Base-by-base conservation (phyloP, 495 filamentous ascomycete genomes). In the Penicillium turbatum region DNA sequence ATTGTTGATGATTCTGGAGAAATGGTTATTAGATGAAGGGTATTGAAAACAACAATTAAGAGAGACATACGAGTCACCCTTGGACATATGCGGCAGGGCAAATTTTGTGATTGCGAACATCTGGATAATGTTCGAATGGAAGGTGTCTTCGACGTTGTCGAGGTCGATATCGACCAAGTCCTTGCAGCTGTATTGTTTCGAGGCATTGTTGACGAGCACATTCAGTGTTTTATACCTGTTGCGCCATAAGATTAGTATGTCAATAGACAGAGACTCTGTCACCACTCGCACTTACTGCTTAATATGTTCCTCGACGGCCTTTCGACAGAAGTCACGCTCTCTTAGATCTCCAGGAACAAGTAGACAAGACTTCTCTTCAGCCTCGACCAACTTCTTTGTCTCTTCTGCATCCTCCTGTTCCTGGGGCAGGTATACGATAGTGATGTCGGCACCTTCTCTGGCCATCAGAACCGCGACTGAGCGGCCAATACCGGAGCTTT, bases 101-200 rank as follows among this genome's bases (percentile, higher is more conserved):
- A 70, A 84, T 61, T 86, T 86, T 7, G 79, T 77, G 51, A 85
- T 65, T 19, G 82, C 80, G 56, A 86, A 80, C 74, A 86, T 82
- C 56, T 78, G 74, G 32, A 85, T 60, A 41, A 86, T 76, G 43
- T 88, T 86, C 48, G 66, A 74, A 15, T 74, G 70, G 71, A 83
- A 87, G 0, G 72, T 73, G 46, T 74, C 73, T 46, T 78, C 72
- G 10, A 81, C 77, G 12, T 67, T 64, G 30, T 77, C 71, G 21
- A 82, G 65, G 54, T 80, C 69, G 32, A 81, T 84, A 1, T 84
- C 68, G 2, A 58, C 57, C 17, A 84, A 66, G 36, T 85, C 76
- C n/a, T 71, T 62, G 62, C 72, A 80, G 60, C 77, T 73, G 19
- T 72, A 68, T 62, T 84, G 80, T 57, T 76, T 79, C 1, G 77